Evolutionary conservation across 306 rosid genomes (phyloP).

Genomic region (Styphnolobium japonicum): DNA sequence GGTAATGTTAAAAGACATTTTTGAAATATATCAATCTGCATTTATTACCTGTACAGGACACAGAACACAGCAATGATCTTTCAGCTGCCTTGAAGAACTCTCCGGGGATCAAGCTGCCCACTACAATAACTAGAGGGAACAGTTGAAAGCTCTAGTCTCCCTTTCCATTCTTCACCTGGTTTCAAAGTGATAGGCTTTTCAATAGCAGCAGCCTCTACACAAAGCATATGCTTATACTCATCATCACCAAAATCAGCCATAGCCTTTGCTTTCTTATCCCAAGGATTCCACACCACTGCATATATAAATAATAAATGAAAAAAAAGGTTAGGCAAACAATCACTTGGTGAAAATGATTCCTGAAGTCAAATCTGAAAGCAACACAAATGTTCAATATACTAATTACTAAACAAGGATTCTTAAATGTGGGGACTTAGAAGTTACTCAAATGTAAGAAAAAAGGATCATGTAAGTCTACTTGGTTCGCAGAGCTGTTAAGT

Average conservation of each 20-base stretch:
- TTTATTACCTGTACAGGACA: constrained; percentile 56
- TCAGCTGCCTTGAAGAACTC: constrained; percentile 60
- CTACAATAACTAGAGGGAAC: constrained; percentile 87
- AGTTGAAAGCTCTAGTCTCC: constrained; percentile 71
- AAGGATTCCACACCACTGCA: constrained; percentile 89
- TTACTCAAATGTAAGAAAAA: neutral
- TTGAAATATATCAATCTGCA: neutral
- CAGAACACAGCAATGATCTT: constrained; percentile 37
- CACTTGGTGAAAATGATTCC: neutral
- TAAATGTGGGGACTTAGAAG: neutral
- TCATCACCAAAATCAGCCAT: constrained; percentile 83
- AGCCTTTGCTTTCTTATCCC: constrained; percentile 88
- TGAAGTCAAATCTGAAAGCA: neutral
- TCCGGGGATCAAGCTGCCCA: constrained; percentile 77
- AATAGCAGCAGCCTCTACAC: constrained; percentile 73
- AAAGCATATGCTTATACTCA: constrained; percentile 78
- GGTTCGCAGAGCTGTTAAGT: neutral
- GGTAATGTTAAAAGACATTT: neutral
- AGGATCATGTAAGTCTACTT: neutral
- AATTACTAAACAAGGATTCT: neutral
- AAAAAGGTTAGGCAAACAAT: neutral
- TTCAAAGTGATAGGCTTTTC: constrained; percentile 71
- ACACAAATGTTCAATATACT: neutral
- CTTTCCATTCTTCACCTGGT: constrained; percentile 92
- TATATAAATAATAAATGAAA: neutral